Evolutionary conservation across 306 rosid species (phyloP).

Genomic region (Vigna reflexopilosa): DNA sequence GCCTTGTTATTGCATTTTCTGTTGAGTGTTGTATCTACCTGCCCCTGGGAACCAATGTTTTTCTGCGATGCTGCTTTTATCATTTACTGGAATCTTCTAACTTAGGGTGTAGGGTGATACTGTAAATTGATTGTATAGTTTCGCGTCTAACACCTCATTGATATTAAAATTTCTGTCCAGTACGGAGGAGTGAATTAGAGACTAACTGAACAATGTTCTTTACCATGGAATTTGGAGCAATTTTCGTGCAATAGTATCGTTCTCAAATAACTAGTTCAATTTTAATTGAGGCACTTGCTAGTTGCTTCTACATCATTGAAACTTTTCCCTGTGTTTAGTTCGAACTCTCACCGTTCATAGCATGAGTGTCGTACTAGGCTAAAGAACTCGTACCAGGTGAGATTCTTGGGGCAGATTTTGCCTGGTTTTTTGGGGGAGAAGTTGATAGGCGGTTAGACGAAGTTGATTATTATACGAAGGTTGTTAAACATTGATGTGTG

Average conservation of each 20-base stretch:
- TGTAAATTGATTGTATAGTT: conserved; percentile 19
- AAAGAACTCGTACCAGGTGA: too few species aligned
- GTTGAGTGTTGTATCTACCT: conserved; percentile 21
- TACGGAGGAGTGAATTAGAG: background rate
- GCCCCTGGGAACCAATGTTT: conserved; percentile 19
- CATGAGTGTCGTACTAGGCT: too few species aligned
- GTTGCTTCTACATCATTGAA: background rate
- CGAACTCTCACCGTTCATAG: too few species aligned
- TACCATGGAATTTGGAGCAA: conserved; percentile 2
- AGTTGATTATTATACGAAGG: too few species aligned
- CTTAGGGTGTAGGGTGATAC: conserved; percentile 13
- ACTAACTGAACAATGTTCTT: conserved; percentile 20
- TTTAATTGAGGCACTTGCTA: background rate
- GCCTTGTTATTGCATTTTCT: conserved; percentile 2
- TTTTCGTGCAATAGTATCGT: background rate
- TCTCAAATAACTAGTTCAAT: background rate
- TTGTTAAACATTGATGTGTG: too few species aligned
- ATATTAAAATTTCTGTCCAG: background rate
- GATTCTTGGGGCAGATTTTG: too few species aligned
- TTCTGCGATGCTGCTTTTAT: background rate
- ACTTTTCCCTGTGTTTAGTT: background rate
- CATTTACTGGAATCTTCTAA: background rate
- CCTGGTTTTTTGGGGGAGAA: too few species aligned
- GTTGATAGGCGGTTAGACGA: too few species aligned
- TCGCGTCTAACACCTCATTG: background rate